A percentile compares a stretch with the other conserved stretches of the same genome.
phyloP scores from a whole-genome alignment of 2,329 filamentous ascomycete genomes.

The Samsoniella hepiali region DNA sequence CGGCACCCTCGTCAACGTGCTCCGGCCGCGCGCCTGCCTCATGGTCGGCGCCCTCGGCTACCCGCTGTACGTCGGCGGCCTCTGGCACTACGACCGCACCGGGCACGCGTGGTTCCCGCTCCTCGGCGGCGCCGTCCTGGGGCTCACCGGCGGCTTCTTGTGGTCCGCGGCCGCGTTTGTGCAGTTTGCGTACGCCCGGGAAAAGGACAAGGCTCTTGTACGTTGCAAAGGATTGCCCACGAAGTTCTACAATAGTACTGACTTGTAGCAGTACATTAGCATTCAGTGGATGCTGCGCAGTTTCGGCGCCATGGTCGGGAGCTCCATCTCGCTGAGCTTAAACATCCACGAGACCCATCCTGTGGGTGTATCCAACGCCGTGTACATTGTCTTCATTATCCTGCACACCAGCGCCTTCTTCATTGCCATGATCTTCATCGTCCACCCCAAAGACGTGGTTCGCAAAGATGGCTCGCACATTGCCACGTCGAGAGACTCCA shows the following conservation, averaged over 20 bases:
- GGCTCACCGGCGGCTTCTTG: conserved; percentile 21
- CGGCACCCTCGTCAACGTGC: conserved; percentile 22
- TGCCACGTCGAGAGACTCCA: background rate
- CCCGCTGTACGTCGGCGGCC: conserved; percentile 23
- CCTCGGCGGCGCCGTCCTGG: conserved; percentile 22
- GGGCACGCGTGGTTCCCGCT: conserved; percentile 22
- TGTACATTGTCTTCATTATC: conserved; percentile 21
- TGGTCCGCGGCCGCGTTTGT: conserved; percentile 21
- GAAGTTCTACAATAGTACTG: background rate
- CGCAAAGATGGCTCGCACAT: conserved; percentile 9
- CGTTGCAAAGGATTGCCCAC: background rate
- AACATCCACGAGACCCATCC: conserved; percentile 16
- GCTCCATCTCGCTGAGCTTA: conserved; percentile 14
- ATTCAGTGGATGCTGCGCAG: conserved; percentile 18
- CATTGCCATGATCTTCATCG: conserved; percentile 7
- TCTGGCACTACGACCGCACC: conserved; percentile 24
- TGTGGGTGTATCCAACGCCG: conserved; percentile 10
- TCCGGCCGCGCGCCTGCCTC: conserved; percentile 20
- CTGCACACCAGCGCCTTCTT: conserved; percentile 12
- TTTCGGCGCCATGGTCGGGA: conserved; percentile 17
- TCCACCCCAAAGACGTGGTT: conserved; percentile 11
- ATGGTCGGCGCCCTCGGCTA: conserved; percentile 23
- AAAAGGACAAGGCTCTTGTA: conserved; percentile 18
- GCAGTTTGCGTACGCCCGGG: conserved; percentile 17
- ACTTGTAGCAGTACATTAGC: conserved; percentile 14